Conservation (phyloP, 306 rosid genomes). For the Begonia fuchsioides region DNA sequence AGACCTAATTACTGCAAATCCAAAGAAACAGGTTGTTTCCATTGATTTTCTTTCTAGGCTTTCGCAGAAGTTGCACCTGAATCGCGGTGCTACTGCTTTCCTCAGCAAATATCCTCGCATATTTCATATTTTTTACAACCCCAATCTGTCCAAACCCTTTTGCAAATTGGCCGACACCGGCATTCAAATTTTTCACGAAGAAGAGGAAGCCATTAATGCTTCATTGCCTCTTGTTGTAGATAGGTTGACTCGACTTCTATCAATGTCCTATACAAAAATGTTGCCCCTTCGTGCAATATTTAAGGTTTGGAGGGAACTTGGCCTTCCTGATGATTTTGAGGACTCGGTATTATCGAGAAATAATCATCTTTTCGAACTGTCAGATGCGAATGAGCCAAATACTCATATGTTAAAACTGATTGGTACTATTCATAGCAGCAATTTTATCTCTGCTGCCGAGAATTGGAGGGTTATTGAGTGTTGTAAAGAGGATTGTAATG, state of each 20-base stretch:
- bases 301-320: conserved; percentile 81
- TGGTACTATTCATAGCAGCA: conserved; percentile 14
- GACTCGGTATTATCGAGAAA: conserved; percentile 45
- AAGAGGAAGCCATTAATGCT: conserved; percentile 42
- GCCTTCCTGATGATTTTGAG: conserved; percentile 92
- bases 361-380: conserved; percentile 46
- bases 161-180: conserved; percentile 57
- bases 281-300: conserved; percentile 82
- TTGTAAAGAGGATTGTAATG: conserved; percentile 41
- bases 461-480: conserved; percentile 80
- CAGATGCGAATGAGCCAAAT: conserved; percentile 51
- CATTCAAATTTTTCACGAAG: conserved; percentile 27
- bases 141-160: conserved; percentile 42
- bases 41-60: conserved; percentile 66
- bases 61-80: conserved; percentile 76
- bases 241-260: conserved; percentile 49
- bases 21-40: conserved; percentile 41
- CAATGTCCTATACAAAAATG: conserved; percentile 49
- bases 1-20: conserved; percentile 79
- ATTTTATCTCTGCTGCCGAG: conserved; percentile 50
- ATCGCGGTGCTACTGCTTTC: conserved; percentile 61
- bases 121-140: conserved; percentile 53
- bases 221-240: conserved; percentile 52
- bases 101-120: conserved; percentile 77
- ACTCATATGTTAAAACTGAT: conserved; percentile 71